Percentiles rank a stretch among this genome's conserved stretches.
These are phyloP conservation scores for Blastocystis sp. DNA, from an alignment of 352 stramenopile species.

Conservation along the genomic window DNA sequence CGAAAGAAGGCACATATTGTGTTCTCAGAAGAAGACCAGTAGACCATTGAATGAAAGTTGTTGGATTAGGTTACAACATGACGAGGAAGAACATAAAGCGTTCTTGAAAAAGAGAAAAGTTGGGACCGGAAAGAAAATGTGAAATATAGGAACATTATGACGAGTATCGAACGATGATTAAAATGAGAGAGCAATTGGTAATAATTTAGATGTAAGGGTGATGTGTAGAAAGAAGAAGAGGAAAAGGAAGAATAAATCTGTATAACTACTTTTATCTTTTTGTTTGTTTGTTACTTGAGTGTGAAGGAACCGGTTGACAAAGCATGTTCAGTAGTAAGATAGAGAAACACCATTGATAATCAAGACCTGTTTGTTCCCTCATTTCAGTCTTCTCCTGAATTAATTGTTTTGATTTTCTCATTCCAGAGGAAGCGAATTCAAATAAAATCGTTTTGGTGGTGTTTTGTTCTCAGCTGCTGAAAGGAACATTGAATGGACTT, in stretches of 20 bases:
- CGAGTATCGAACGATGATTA: conserved; percentile 18
- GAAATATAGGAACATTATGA: conserved; percentile 9
- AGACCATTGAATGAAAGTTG: neutral
- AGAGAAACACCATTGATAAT: neutral
- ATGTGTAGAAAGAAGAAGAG: neutral
- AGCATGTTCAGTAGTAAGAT: conserved; percentile 7
- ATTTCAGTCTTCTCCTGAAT: too few species aligned
- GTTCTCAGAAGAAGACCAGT: neutral
- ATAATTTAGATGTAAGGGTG: neutral
- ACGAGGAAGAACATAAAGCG: neutral
- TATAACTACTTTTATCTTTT: neutral
- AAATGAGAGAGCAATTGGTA: neutral
- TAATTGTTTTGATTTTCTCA: too few species aligned
- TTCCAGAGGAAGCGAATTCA: too few species aligned
- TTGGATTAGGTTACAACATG: neutral
- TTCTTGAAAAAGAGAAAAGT: conserved; percentile 63
- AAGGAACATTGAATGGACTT: conserved; percentile 22
- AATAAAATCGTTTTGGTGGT: too few species aligned
- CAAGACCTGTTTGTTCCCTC: neutral
- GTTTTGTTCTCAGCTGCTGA: neutral
- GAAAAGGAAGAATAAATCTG: conserved; percentile 7
- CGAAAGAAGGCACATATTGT: neutral
- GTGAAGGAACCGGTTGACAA: neutral
- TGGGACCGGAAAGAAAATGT: neutral
- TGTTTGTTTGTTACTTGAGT: neutral